Evolutionary conservation across 2,329 filamentous ascomycete species (phyloP), one percentile per base, ranked within the genome.

Genomic region (Domatiomyces catenatus): DNA sequence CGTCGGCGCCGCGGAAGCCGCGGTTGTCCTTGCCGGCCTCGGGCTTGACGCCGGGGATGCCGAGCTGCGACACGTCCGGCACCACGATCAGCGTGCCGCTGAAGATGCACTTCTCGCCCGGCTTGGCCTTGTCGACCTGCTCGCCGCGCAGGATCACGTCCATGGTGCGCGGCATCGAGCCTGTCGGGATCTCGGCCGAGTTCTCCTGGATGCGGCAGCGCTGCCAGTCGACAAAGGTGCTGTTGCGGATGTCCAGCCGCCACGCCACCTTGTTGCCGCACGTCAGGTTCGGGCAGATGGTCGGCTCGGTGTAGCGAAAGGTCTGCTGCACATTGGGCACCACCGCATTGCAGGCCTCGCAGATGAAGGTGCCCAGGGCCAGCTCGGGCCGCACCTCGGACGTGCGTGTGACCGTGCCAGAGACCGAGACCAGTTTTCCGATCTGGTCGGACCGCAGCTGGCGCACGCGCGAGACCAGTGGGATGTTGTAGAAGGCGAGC

Each of bases 191-290:
- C 65, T 98, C 92, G 3, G 90, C 90, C 59, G 88, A 94, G 71
- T 96, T 98, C 68, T 98, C 92, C 68, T 98, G 92, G 54, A 96
- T 87, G 56, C 93, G 85, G 20, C 96, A 88, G 66, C 96, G 96
- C 65, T 98, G 92, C 92, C 92, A 98, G 69, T 98, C 92, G 54
- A 98, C 85, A 64, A 98, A 98, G 0, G 89, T 96, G 66, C 89
- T 95, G 66, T 94, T 90, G 44, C 87, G 78, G 62, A 98, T 95
- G 61, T 98, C 90, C n/a, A 98, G 71, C 58, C 88, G 81, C 92
- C 92, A 98, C n/a, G 85, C 87, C 52, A 83, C 72, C 22, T 92
- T 82, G 69, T 98, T 98, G 60, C 82, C 82, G 65, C 92, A 98
- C 5, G 77, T 84, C 22, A 73, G 66, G 63, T 96, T 96, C 8